Evolutionary conservation across 2,329 filamentous ascomycete genomes (phyloP).

Genomic region (Triangularia setosa): DNA sequence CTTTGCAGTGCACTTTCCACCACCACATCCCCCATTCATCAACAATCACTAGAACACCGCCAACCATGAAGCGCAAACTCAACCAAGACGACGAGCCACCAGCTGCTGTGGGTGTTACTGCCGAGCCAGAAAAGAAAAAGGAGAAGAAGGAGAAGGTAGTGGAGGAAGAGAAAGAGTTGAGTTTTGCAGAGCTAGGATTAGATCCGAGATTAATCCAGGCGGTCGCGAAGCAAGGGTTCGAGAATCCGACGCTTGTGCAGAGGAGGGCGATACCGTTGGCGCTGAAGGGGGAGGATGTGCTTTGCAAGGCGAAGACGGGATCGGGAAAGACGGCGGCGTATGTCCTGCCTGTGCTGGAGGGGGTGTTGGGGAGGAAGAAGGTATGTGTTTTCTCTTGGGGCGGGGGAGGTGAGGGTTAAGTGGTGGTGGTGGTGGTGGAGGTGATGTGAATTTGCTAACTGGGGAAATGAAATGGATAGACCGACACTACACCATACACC

Average conservation of each 20-base stretch:
- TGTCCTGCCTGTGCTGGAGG: conserved; percentile 80
- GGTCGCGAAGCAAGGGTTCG: conserved; percentile 77
- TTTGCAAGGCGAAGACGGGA: conserved; percentile 90
- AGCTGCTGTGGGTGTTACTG: conserved; percentile 26
- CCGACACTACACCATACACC: conserved; percentile 51
- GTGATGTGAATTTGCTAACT: background rate
- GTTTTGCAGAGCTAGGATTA: conserved; percentile 74
- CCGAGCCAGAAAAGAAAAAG: conserved; percentile 29
- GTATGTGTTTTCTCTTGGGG: conserved; percentile 20
- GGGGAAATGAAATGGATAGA: conserved; percentile 31
- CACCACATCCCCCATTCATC: background rate
- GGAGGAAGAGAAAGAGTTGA: conserved; percentile 36
- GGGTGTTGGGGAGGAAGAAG: conserved; percentile 71
- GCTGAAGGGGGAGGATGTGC: conserved; percentile 80
- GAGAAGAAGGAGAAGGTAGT: conserved; percentile 20
- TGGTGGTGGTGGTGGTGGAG: too few relatives aligned
- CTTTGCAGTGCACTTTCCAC: background rate
- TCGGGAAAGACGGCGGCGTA: conserved; percentile 98
- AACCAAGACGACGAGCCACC: conserved; percentile 46
- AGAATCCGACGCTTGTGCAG: conserved; percentile 85
- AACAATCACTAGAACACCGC: conserved; percentile 13
- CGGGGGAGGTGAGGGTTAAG: background rate
- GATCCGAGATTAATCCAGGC: conserved; percentile 84
- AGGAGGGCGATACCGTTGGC: conserved; percentile 82
- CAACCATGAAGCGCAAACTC: conserved; percentile 59